Evolutionary conservation across 2,329 filamentous ascomycete species (phyloP), one percentile per base, ranked within the genome.

Genomic region (Epichloe sibirici): DNA sequence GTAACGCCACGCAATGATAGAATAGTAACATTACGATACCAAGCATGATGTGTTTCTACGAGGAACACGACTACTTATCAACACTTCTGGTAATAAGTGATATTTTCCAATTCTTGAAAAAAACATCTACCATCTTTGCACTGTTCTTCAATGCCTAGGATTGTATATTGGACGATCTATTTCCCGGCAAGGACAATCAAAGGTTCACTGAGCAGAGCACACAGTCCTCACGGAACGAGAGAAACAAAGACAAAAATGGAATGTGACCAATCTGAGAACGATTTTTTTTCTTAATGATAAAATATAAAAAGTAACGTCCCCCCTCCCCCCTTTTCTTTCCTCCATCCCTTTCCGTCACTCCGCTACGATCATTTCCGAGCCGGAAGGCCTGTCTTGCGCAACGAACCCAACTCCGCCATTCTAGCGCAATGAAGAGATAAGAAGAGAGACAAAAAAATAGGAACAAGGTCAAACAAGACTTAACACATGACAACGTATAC

Each of bases 381-480:
- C 54, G 51, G 55, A 49, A 55, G 52, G 53, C 55, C 50, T 25
- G 39, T 17, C 21, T 25, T 57, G 39, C 55, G 45, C 48, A 48
- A 50, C 43, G 51, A 57, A 59, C 57, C 58, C 56, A 59, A 60
- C 58, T 58, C 59, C 59, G 49, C 59, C 57, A 60, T 57, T 60
- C 58, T 61, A 60, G 58, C 53, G 57, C 58, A 60, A 60, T 59
- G 57, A 59, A 52, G 52, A 55, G 57, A 57, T 45, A 53, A 57
- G 53, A 58, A 51, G 53, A 53, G 21, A 52, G 46, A 53, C 49
- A 45, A 55, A 48, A 45, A 53, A 51, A 51, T 52, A 54, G 23
- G 25, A 47, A 47, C 17, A 51, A 48, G 55, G 50, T 45, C 46
- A 51, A 54, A 56, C 49, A 54, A 45, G 50, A 57, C 48, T 35